Conservation (phyloP, 495 filamentous ascomycete species). For the Xylaria acuta region DNA sequence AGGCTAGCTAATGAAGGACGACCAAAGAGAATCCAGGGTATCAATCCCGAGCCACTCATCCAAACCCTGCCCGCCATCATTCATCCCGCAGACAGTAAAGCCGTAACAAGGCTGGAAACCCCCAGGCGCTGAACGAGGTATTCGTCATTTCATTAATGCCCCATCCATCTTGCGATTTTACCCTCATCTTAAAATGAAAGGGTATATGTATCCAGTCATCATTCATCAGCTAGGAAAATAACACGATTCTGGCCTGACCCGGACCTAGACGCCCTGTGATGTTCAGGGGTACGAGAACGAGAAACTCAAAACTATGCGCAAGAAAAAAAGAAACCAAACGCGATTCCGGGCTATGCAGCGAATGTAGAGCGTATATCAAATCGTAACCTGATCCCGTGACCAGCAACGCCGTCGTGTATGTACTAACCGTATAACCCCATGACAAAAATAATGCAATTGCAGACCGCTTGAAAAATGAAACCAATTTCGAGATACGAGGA, state of each 20-base stretch:
- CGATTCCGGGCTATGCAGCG: constrained; percentile 28
- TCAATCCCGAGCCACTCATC: constrained; percentile 13
- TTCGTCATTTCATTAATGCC: constrained; percentile 35
- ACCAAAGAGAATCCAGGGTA: constrained; percentile 19
- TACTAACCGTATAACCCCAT: constrained; percentile 30
- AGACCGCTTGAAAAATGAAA: constrained; percentile 28
- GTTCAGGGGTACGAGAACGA: constrained; percentile 12
- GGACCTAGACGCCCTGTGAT: background rate
- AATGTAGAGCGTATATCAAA: constrained; percentile 24
- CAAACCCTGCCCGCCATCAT: background rate
- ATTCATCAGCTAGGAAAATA: constrained; percentile 41
- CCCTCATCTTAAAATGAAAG: constrained; percentile 46
- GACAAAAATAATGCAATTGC: constrained; percentile 31
- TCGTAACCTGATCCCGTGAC: constrained; percentile 23
- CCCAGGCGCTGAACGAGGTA: constrained; percentile 6
- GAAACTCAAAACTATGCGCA: constrained; percentile 19
- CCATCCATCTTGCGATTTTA: constrained; percentile 39
- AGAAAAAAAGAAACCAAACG: background rate
- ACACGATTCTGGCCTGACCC: constrained; percentile 26
- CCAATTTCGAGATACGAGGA: constrained; percentile 34
- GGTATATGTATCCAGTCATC: constrained; percentile 41
- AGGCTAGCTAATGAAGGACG: constrained; percentile 8
- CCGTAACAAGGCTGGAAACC: background rate
- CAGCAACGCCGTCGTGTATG: constrained; percentile 33
- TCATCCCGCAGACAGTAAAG: background rate